Evolutionary conservation across 306 rosid species (phyloP).

Genomic region (Nissolia schottii): DNA sequence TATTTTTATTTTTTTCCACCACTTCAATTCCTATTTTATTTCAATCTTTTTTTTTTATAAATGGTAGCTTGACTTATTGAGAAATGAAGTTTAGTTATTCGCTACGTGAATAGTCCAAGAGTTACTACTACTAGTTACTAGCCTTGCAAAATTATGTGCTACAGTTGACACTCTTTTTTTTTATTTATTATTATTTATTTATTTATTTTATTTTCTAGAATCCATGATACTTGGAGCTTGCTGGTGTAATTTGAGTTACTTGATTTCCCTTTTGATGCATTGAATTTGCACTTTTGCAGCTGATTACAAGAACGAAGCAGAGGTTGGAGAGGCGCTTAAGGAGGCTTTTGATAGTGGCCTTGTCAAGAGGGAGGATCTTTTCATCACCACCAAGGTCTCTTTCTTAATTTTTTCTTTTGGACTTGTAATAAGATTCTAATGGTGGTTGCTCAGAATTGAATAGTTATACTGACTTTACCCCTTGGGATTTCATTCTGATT

Average conservation of each 20-base stretch:
- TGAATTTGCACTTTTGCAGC: conserved; percentile 41
- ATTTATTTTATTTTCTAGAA: background rate
- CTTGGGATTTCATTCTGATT: conserved; percentile 20
- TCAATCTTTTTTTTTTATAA: background rate
- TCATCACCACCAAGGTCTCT: conserved; percentile 75
- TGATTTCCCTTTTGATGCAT: too few species aligned
- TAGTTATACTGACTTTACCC: background rate
- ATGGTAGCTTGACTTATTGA: background rate
- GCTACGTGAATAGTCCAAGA: background rate
- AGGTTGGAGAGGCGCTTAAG: conserved; percentile 76
- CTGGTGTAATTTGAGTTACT: too few species aligned
- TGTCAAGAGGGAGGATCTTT: conserved; percentile 87
- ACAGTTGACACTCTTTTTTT: too few species aligned
- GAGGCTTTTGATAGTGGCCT: conserved; percentile 67
- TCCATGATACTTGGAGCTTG: too few species aligned
- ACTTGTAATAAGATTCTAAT: background rate
- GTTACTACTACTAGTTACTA: too few species aligned
- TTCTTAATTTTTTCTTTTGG: background rate
- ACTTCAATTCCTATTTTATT: background rate
- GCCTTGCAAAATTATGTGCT: too few species aligned
- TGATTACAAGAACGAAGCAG: conserved; percentile 70
- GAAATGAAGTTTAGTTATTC: background rate
- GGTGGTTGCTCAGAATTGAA: background rate
- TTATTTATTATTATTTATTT: background rate
- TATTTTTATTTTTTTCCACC: background rate